Base-by-base conservation (phyloP, 805 yeast species). In the Yarrowia sp. region DNA sequence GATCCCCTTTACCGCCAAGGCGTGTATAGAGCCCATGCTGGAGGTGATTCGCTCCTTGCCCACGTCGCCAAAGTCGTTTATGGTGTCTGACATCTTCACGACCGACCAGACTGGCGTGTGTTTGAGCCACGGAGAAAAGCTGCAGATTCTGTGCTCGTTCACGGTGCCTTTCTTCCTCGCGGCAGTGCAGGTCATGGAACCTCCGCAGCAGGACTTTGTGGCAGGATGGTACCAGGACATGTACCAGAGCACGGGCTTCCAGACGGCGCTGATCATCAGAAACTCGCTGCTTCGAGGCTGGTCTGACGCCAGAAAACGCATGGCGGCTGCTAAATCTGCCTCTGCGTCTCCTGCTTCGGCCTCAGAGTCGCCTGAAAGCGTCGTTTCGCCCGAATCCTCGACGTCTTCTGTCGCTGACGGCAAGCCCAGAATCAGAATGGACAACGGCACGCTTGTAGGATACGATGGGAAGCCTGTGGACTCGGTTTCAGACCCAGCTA, bases 111-210 rank as follows among this genome's bases (percentile, higher is more conserved):
- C 58, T 0, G 58, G 42, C 2, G 10, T 35, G 5, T 7, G 29
- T 12, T 6, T 51, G 41, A 33, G 42, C 12, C 58, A 51, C 21
- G 58, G 58, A 4, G 58, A 51, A 7, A 51, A 51, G 18, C 16
- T 51, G 42, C 58, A 51, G 42, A 22, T 51, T 7, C 36, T 51
- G 18, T 51, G 58, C n/a, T 51, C 58, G 14, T 51, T 51, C 42
- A 51, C 58, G 2, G 58, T 51, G 13, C 58, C 58, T 0, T 33
- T 51, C 3, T 51, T 51, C 10, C 32, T 51, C 12, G 58, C 42
- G 1, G 42, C 42, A 2, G 42, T 51, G 4, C 58, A 51, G 24
- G 41, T 51, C 16, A 51, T 35, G 58, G 42, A 51, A 5, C 58
- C 58, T 3, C 13, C 13, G 1, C 58, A 51, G 24, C 58, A 51